Percentiles rank a stretch among this genome's conserved stretches.
These are phyloP conservation scores for Verticillium zaregamsianum DNA, from an alignment of 2,329 filamentous ascomycete species.

Conservation along the genomic window DNA sequence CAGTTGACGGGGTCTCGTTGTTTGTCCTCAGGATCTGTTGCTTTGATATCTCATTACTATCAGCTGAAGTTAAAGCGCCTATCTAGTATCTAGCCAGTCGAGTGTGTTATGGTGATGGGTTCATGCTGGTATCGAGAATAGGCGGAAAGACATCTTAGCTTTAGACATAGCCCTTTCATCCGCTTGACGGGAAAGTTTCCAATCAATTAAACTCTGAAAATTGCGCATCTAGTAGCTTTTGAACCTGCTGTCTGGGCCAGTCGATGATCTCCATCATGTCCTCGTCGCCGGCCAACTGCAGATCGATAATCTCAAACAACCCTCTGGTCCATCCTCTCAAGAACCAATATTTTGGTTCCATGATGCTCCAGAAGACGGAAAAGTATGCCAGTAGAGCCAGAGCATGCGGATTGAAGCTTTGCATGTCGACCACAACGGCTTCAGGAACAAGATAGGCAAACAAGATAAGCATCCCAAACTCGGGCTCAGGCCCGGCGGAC, in stretches of 20 bases:
- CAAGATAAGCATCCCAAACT: slow-evolving; percentile 16
- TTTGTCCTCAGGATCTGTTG: too few species aligned
- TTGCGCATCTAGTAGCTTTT: background rate
- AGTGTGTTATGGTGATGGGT: too few species aligned
- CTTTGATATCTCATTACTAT: too few species aligned
- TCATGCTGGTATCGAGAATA: too few species aligned
- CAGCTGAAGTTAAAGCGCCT: too few species aligned
- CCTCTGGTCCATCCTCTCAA: slow-evolving; percentile 18
- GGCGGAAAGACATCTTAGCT: too few species aligned
- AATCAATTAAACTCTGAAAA: background rate
- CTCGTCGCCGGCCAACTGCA: background rate
- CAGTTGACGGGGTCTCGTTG: too few species aligned
- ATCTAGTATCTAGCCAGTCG: too few species aligned
- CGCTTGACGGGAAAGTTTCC: too few species aligned
- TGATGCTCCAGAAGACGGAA: slow-evolving; percentile 15
- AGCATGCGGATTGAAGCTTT: slow-evolving; percentile 16
- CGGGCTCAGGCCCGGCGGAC: slow-evolving; percentile 16
- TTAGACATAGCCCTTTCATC: too few species aligned
- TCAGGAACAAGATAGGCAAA: slow-evolving; percentile 21
- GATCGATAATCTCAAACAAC: slow-evolving; percentile 16
- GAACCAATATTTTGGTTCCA: slow-evolving; percentile 23
- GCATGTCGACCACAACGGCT: slow-evolving; percentile 20
- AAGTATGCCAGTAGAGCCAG: slow-evolving; percentile 21
- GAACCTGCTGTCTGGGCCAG: background rate
- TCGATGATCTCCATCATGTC: background rate